Conservation (phyloP, 768 basidiomycete species). For the Termitomyces eurrhizus region DNA sequence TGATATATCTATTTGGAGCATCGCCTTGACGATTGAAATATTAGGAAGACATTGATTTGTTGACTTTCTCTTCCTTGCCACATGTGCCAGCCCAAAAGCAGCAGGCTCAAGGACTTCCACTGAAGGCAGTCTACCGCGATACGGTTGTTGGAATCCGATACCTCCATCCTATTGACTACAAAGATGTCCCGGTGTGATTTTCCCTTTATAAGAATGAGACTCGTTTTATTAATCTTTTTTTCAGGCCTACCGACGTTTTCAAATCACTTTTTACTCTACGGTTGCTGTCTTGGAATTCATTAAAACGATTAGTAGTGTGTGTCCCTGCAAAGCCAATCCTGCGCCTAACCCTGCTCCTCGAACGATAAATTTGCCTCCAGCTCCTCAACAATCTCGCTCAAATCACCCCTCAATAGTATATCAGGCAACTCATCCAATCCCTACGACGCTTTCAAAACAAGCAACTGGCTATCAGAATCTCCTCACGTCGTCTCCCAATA, state of each 20-base stretch:
- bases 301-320: constrained; percentile 58
- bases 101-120: constrained; percentile 53
- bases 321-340: constrained; percentile 68
- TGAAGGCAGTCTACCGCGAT: constrained; percentile 79
- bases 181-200: constrained; percentile 14
- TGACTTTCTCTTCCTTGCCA: constrained; percentile 56
- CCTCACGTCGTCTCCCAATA: constrained; percentile 14
- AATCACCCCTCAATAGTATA: constrained; percentile 1
- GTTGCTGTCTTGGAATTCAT: constrained; percentile 53
- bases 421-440: neutral
- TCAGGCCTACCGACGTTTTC: constrained; percentile 72
- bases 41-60: constrained; percentile 76
- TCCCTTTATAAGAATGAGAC: constrained; percentile 1
- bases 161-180: constrained; percentile 42
- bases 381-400: constrained; percentile 7
- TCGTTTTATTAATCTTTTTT: constrained; percentile 12
- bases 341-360: constrained; percentile 16
- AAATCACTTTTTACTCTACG: constrained; percentile 60
- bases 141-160: constrained; percentile 74
- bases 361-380: constrained; percentile 10
- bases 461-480: neutral
- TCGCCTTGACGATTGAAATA: constrained; percentile 9
- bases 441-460: neutral
- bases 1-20: constrained; percentile 1
- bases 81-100: constrained; percentile 22